Percentiles rank a stretch among this genome's conserved stretches.
phyloP scores from a whole-genome alignment of 2,329 filamentous ascomycete genomes.

The Colletotrichum sp. region DNA sequence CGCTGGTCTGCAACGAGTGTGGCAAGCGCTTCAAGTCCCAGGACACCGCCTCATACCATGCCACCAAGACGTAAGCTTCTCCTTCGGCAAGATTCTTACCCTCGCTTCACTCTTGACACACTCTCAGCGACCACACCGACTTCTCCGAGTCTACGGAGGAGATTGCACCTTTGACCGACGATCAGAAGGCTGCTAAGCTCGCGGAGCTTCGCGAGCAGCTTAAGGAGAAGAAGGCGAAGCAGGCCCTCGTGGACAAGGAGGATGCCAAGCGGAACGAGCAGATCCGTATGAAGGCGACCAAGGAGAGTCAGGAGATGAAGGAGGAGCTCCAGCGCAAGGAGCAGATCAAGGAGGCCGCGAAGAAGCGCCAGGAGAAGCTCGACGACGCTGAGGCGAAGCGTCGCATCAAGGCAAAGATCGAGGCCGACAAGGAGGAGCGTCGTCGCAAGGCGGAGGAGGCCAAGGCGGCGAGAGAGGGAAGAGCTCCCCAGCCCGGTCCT shows the following conservation, averaged over 20 bases:
- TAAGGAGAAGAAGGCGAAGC: conserved; percentile 72
- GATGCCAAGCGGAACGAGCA: conserved; percentile 86
- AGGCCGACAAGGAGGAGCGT: conserved; percentile 90
- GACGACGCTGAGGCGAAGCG: conserved; percentile 87
- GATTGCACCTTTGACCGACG: conserved; percentile 87
- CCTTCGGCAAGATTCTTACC: background rate
- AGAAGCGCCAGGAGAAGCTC: conserved; percentile 86
- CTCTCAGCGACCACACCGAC: conserved; percentile 77
- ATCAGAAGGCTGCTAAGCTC: conserved; percentile 85
- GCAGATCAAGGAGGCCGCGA: conserved; percentile 87
- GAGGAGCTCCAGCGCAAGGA: conserved; percentile 89
- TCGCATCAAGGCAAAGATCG: conserved; percentile 90
- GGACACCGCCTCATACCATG: conserved; percentile 87
- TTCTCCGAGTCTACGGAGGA: conserved; percentile 95
- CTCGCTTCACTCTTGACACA: conserved; percentile 8
- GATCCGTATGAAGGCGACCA: conserved; percentile 86
- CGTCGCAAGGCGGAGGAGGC: conserved; percentile 83
- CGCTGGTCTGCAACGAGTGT: conserved; percentile 93
- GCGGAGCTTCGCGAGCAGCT: conserved; percentile 76
- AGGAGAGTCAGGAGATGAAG: conserved; percentile 86
- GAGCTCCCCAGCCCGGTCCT: conserved; percentile 52
- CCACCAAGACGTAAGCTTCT: conserved; percentile 74
- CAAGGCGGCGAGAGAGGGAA: conserved; percentile 86
- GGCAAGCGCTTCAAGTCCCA: conserved; percentile 87
- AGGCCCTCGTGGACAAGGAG: conserved; percentile 76